Conservation (phyloP, 306 rosid species). For the Cercis canadensis region DNA sequence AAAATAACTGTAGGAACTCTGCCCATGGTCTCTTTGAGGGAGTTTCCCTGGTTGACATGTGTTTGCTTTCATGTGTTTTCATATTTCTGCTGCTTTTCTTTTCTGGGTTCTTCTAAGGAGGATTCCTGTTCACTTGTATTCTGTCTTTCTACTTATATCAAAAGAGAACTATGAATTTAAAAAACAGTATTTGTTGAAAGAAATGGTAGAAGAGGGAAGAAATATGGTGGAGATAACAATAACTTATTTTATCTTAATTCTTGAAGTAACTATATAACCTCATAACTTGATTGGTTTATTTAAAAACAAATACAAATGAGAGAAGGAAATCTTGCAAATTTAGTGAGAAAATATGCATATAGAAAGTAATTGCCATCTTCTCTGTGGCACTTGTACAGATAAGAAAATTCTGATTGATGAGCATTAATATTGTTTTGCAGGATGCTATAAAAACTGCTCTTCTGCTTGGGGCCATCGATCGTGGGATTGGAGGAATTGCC, state of each 20-base stretch:
- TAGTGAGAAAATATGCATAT: not conserved
- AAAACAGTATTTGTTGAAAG: not conserved
- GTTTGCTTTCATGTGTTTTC: too few species aligned
- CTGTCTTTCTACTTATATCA: too few species aligned
- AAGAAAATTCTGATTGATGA: not conserved
- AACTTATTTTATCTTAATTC: not conserved
- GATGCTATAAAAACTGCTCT: constrained; percentile 97
- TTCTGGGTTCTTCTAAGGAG: too few species aligned
- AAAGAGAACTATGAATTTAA: too few species aligned
- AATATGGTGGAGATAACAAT: not conserved
- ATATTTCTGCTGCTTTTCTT: too few species aligned
- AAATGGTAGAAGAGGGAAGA: not conserved
- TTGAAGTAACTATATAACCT: not conserved
- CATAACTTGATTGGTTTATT: not conserved
- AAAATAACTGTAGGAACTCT: too few species aligned
- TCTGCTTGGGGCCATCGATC: constrained; percentile 89
- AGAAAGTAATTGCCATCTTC: not conserved
- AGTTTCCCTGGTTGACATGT: too few species aligned
- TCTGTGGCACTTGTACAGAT: not conserved
- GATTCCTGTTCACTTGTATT: too few species aligned
- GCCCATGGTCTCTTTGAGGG: too few species aligned
- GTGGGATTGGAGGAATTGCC: constrained; percentile 91
- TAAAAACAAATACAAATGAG: not conserved
- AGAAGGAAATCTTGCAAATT: not conserved
- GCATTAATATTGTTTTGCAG: constrained; percentile 45